Evolutionary conservation across 352 stramenopile genomes (phyloP), one percentile per base, ranked within the genome.

Genomic region (Aphanomyces euteiches): DNA sequence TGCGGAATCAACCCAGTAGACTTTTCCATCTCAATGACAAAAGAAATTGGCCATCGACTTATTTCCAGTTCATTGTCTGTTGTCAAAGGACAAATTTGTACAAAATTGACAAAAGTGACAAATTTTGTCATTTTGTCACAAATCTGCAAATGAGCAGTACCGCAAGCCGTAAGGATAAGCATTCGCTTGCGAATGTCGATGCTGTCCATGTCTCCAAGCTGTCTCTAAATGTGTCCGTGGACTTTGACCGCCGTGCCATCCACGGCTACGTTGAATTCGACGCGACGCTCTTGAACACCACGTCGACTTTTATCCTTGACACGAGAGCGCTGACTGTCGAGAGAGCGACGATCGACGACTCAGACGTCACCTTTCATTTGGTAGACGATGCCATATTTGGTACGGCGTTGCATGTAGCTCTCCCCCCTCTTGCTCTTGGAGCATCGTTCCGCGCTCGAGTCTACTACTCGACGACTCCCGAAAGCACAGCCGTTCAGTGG

Each of bases 401-500:
- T 63, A 84, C 57, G 57, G 80, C 78, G 53, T 79, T 83, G 67
- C 87, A 75, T 39, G 75, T 87, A 67, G 83, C 75, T 6, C 78
- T 86, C 60, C 85, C 87, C 75, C 90, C 76, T n/a, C 19, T 17
- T 38, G 58, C 34, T 19, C 8, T 48, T 7, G 39, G 61, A 13
- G 68, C 77, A 12, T 69, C 75, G 6, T 84, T 79, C 19, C 85
- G 85, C 47, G 74, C 98, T 10, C 75, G 74, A 2, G 88, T 98
- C 64, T 50, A 83, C 36, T 98, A 97, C 76, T 73, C 73, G 36
- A 96, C 89, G 5, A 91, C 81, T 4, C 78, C 72, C 0, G 73
- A 78, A 15, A 92, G 80, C 37, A 83, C 78, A 54, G 94, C 92
- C 1, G 72, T 96, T 8, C 92, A 98, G 72, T 98, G 92, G 91